These are phyloP conservation scores for Fusarium floridanum DNA, from an alignment of 2,329 filamentous ascomycete genomes.

Conservation along the genomic window DNA sequence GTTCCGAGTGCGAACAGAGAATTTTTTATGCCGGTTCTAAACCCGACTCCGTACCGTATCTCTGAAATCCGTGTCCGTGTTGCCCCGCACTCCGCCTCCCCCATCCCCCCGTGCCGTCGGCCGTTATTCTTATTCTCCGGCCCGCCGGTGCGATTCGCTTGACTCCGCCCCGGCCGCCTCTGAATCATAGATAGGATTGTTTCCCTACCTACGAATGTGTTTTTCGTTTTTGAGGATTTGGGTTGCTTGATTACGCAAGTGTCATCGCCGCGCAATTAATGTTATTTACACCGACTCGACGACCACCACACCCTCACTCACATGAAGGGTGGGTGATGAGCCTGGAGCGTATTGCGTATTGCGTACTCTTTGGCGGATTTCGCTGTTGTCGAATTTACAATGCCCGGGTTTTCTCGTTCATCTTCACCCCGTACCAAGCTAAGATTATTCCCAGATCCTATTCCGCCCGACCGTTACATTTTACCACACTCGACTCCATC, in stretches of 20 bases:
- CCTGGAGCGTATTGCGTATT: not conserved
- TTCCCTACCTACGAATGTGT: not conserved
- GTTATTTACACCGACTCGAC: not conserved
- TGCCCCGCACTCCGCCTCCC: not conserved
- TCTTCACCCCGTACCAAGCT: not conserved
- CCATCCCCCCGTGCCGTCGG: not conserved
- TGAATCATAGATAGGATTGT: not conserved
- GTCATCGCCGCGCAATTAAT: not conserved
- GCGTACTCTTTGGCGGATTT: not conserved
- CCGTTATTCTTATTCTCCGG: constrained; percentile 1
- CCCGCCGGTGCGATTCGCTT: not conserved
- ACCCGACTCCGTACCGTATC: not conserved
- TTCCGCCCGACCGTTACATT: not conserved
- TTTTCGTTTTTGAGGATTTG: not conserved
- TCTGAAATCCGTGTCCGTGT: constrained; percentile 2
- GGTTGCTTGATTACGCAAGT: not conserved
- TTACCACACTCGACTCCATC: not conserved
- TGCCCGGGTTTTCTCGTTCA: not conserved
- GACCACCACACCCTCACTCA: not conserved
- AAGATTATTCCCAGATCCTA: not conserved
- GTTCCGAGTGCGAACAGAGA: not conserved
- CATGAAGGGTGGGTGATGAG: not conserved
- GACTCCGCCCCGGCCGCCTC: not conserved
- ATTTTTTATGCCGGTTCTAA: not conserved
- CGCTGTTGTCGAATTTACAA: not conserved